These are phyloP conservation scores for Coix lacrymajobi DNA, from an alignment of 176 grass and related monocot genomes.

Conservation along the genomic window DNA sequence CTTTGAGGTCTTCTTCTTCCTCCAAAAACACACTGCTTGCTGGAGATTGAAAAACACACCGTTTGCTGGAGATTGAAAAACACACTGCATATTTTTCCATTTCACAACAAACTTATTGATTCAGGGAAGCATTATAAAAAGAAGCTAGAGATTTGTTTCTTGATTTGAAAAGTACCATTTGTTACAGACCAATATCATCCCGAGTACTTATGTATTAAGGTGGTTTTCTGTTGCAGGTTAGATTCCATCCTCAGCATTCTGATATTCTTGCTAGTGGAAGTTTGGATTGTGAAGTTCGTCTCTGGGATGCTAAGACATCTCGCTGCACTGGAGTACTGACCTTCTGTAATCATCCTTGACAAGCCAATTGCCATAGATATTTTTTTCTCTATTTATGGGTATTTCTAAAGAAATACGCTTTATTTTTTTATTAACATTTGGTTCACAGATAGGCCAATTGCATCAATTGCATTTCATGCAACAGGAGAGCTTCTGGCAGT, in stretches of 20 bases:
- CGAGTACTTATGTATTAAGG: neutral
- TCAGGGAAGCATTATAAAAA: neutral
- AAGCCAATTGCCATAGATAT: neutral
- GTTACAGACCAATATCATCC: neutral
- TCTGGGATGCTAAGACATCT: conserved; percentile 87
- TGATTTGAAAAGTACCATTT: neutral
- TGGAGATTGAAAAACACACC: neutral
- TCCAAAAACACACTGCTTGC: neutral
- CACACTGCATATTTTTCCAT: neutral
- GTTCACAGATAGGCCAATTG: conserved; percentile 87
- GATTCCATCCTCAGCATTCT: conserved; percentile 82
- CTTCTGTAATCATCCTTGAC: conserved; percentile 62
- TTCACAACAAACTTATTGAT: conserved; percentile 1
- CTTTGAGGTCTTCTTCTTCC: neutral
- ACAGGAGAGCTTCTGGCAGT: conserved; percentile 93
- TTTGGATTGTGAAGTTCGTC: conserved; percentile 96
- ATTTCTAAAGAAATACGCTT: conserved; percentile 22
- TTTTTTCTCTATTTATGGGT: neutral
- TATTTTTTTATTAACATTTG: conserved; percentile 10
- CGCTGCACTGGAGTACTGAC: conserved; percentile 67
- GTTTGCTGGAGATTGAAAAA: neutral
- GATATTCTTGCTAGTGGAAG: conserved; percentile 99
- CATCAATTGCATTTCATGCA: conserved; percentile 98
- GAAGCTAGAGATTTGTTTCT: neutral
- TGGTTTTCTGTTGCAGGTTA: conserved; percentile 57